phyloP scores from a whole-genome alignment of 179 eudicot genomes.

The Gypsophila paniculata region DNA sequence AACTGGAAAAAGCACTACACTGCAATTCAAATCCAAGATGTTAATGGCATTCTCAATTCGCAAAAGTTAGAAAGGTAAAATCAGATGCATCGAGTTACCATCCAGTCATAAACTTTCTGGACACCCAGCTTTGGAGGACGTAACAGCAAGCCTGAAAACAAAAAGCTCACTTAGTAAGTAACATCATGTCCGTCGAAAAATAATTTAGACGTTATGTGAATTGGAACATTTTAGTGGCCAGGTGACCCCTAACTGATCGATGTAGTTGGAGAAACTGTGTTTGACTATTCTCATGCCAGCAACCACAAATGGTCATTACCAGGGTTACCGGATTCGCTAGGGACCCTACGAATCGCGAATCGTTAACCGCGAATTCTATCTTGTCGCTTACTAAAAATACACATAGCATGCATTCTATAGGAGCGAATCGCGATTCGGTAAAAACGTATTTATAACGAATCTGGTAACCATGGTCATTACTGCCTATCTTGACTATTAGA shows the following conservation, averaged over 20 bases:
- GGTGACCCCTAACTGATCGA: not conserved
- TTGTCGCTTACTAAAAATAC: too few species aligned
- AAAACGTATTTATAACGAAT: too few species aligned
- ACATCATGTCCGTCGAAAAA: not conserved
- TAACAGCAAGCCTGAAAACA: slow-evolving; percentile 50
- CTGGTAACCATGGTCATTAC: not conserved
- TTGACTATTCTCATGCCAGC: not conserved
- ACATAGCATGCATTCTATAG: too few species aligned
- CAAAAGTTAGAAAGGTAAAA: not conserved
- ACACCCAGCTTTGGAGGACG: slow-evolving; percentile 71
- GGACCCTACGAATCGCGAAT: too few species aligned
- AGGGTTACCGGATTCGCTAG: too few species aligned
- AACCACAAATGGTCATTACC: not conserved
- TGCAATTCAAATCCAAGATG: slow-evolving; percentile 38
- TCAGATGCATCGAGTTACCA: slow-evolving; percentile 38
- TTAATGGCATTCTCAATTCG: slow-evolving; percentile 16
- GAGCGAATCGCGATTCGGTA: too few species aligned
- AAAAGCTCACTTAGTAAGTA: not conserved
- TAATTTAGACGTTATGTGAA: not conserved
- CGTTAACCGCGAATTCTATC: too few species aligned
- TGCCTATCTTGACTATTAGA: not conserved
- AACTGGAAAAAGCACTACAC: slow-evolving; percentile 86
- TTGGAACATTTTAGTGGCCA: not conserved
- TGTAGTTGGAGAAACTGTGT: not conserved
- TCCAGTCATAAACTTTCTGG: slow-evolving; percentile 71